Evolutionary conservation across 2,329 filamentous ascomycete genomes (phyloP).

Genomic region (Pseudogymnoascus sp.): DNA sequence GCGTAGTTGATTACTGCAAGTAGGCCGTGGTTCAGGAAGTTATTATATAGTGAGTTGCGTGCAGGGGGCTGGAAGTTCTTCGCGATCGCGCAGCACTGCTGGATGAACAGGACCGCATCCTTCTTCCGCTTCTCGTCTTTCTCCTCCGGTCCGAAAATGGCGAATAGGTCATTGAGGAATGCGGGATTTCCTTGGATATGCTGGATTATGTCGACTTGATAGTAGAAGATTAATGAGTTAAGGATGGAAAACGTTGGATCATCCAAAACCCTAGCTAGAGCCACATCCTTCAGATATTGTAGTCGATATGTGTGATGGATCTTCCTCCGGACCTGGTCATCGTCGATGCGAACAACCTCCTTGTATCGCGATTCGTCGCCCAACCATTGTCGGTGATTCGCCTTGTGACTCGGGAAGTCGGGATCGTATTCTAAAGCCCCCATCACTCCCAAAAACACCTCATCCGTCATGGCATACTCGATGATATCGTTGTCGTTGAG

Average conservation of each 20-base stretch:
- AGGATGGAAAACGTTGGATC: constrained; percentile 96
- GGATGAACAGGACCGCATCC: constrained; percentile 90
- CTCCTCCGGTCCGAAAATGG: constrained; percentile 65
- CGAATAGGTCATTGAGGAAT: constrained; percentile 80
- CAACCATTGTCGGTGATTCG: constrained; percentile 91
- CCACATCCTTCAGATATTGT: constrained; percentile 97
- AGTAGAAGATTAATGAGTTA: constrained; percentile 97
- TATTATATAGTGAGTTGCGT: constrained; percentile 75
- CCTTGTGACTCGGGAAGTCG: constrained; percentile 94
- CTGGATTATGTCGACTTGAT: constrained; percentile 95
- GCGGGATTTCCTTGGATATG: constrained; percentile 75
- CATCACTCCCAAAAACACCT: constrained; percentile 83
- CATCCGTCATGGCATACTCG: constrained; percentile 84
- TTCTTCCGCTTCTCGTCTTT: constrained; percentile 68
- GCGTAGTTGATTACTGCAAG: constrained; percentile 88
- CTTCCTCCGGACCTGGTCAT: constrained; percentile 72
- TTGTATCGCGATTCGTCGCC: constrained; percentile 85
- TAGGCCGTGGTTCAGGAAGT: constrained; percentile 81
- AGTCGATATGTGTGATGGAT: constrained; percentile 95
- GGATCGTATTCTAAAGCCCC: constrained; percentile 96
- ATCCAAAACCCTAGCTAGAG: constrained; percentile 88
- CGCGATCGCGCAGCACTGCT: constrained; percentile 88
- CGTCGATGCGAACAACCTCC: constrained; percentile 89
- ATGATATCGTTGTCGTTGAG: constrained; percentile 94
- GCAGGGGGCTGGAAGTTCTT: constrained; percentile 86